phyloP scores from a whole-genome alignment of 164 flowering plant genomes.

The Saururus chinensis region DNA sequence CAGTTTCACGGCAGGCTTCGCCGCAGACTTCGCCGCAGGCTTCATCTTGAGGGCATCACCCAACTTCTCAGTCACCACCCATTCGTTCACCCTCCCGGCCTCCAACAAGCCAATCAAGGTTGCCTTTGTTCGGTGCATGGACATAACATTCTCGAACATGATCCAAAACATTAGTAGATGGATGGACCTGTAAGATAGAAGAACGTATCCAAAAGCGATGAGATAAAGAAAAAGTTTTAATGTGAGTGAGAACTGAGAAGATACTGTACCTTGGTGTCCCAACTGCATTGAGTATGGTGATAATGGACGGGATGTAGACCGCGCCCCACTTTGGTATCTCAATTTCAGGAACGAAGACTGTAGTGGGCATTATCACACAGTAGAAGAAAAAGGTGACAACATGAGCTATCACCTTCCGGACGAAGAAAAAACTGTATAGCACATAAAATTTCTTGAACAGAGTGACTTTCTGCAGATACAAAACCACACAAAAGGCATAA shows the following conservation, averaged over 20 bases:
- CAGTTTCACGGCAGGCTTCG: constrained; percentile 24
- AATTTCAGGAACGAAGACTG: constrained; percentile 83
- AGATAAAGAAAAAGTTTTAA: neutral
- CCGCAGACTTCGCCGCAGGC: constrained; percentile 9
- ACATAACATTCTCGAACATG: constrained; percentile 96
- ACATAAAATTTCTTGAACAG: constrained; percentile 91
- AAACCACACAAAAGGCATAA: neutral
- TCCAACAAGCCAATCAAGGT: constrained; percentile 82
- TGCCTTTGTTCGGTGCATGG: constrained; percentile 91
- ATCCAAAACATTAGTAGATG: constrained; percentile 91
- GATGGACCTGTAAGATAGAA: constrained; percentile 48
- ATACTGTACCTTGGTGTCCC: constrained; percentile 77
- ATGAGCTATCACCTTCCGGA: constrained; percentile 85
- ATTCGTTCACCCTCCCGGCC: constrained; percentile 83
- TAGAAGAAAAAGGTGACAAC: constrained; percentile 78
- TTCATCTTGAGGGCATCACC: constrained; percentile 67
- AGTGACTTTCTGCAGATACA: constrained; percentile 56
- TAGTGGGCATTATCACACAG: constrained; percentile 78
- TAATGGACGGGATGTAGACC: constrained; percentile 79
- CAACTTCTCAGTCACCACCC: constrained; percentile 96
- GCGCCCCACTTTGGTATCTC: constrained; percentile 90
- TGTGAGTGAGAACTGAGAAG: neutral
- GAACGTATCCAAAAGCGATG: no score
- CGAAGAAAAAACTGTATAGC: constrained; percentile 95
- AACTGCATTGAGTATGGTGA: constrained; percentile 84